Base-by-base conservation (phyloP, 1,139 yeast genomes). In the Saccharomyces hybrid region DNA sequence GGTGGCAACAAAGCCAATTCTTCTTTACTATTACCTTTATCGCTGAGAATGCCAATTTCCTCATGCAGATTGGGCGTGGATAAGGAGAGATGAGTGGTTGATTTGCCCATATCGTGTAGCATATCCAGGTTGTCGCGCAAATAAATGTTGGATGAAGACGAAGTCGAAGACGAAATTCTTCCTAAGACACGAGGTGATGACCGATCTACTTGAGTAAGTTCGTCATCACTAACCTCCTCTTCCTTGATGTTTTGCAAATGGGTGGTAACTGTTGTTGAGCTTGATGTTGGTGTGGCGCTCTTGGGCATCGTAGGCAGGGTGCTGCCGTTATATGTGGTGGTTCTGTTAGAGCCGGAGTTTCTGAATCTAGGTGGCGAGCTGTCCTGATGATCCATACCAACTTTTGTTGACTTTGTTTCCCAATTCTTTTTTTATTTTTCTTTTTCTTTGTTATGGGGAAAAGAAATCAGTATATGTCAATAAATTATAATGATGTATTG, bases 1-100 rank as follows among this genome's bases (percentile, higher is more conserved):
- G 71, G 71, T 19, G 71, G 71, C 38, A 67, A 54, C 46, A 67
- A 54, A 19, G 61, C 55, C 25, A 62, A 50, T 48, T 64, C 66
- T 41, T 61, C 65, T 27, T 53, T 55, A 46, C 62, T 60, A 14
- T 38, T 38, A 38, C 42, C 42, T 38, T 38, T 38, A 16, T 38
- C 42, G 25, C 42, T 16, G 23, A 14, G 42, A 16, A 38, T 14
- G 42, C 42, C 42, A 9, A 38, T 38, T n/a, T 38, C 42, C 23
- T 38, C 42, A 38, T 38, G 42, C 11, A 38, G 11, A 38, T 38
- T 38, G 11, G 42, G 42, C 8, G 42, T 38, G 19, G 42, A 38
- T 38, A 38, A 16, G 8, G 42, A 38, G 23, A 38, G 42, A 5
- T 38, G 8, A 11, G 42, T 38, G 23, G 42, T 16, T 14, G 42